These are phyloP conservation scores for Myriosclerotinia scirpicola DNA, from an alignment of 2,329 filamentous ascomycete genomes.

Conservation along the genomic window DNA sequence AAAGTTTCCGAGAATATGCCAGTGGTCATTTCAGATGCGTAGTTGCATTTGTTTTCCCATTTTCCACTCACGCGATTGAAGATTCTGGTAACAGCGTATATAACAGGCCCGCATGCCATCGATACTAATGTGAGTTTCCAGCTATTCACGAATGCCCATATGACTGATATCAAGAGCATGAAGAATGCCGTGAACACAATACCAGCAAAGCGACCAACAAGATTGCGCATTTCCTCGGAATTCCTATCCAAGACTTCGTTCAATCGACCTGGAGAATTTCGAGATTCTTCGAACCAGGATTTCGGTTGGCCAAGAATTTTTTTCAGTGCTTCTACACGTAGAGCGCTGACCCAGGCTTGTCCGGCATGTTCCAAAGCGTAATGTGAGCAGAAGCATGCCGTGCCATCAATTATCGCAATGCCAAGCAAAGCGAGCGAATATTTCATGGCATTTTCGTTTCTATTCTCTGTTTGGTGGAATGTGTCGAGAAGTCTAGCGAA, in stretches of 20 bases:
- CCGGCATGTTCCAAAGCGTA: constrained; percentile 71
- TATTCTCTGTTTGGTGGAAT: constrained; percentile 55
- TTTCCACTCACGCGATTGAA: constrained; percentile 65
- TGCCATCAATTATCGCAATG: constrained; percentile 65
- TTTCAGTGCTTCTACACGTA: constrained; percentile 67
- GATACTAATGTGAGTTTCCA: constrained; percentile 83
- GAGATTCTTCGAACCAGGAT: constrained; percentile 72
- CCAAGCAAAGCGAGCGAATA: constrained; percentile 72
- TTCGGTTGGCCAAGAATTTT: constrained; percentile 74
- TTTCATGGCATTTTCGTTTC: constrained; percentile 35
- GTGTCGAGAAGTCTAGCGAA: constrained; percentile 71
- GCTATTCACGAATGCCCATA: constrained; percentile 71
- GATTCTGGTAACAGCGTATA: constrained; percentile 63
- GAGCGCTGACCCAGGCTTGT: constrained; percentile 73
- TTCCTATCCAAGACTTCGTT: constrained; percentile 75
- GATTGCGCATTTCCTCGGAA: constrained; percentile 82
- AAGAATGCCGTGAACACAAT: constrained; percentile 63
- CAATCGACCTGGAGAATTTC: constrained; percentile 63
- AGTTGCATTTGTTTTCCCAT: constrained; percentile 71
- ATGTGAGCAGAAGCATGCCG: constrained; percentile 63
- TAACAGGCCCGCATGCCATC: constrained; percentile 64
- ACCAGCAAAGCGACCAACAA: constrained; percentile 76
- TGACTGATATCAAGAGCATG: constrained; percentile 67
- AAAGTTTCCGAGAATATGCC: constrained; percentile 73
- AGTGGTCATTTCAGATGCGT: constrained; percentile 58